Percentiles rank a stretch among this genome's conserved stretches.
Conservation (phyloP, 495 filamentous ascomycete genomes). For the Podospora pseudoanserina region DNA sequence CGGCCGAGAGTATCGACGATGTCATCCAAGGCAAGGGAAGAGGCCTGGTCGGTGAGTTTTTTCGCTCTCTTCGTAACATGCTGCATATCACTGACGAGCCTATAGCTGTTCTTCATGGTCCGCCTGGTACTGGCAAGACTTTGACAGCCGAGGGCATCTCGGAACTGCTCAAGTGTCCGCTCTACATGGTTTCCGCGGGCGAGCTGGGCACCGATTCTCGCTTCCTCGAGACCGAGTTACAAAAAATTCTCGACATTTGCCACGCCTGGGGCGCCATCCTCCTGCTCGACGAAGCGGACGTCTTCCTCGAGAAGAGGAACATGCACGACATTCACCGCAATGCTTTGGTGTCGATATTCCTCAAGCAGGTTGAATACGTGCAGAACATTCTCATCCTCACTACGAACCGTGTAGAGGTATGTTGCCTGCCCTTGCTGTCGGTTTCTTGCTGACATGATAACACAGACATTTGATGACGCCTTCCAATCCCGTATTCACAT, state of each 20-base stretch:
- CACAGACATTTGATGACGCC: conserved; percentile 56
- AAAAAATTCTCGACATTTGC: conserved; percentile 81
- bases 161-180: conserved; percentile 73
- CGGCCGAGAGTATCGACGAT: conserved; percentile 71
- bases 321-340: conserved; percentile 74
- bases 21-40: conserved; percentile 52
- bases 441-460: conserved; percentile 29
- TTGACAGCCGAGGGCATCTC: conserved; percentile 85
- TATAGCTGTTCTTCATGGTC: conserved; percentile 67
- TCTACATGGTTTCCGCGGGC: conserved; percentile 81
- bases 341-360: conserved; percentile 64
- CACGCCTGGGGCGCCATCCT: conserved; percentile 83
- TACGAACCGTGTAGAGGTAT: conserved; percentile 52
- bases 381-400: conserved; percentile 52
- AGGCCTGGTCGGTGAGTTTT: conserved; percentile 65
- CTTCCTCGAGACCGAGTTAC: conserved; percentile 74
- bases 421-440: neutral
- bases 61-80: conserved; percentile 30
- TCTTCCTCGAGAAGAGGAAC: conserved; percentile 72
- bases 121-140: conserved; percentile 85
- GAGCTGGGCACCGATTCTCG: conserved; percentile 77
- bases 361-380: conserved; percentile 53
- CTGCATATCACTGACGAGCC: conserved; percentile 15
- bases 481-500: conserved; percentile 61
- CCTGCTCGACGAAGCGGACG: conserved; percentile 73